These are phyloP conservation scores for Aegilops sharonensis DNA, from an alignment of 176 grass and related monocot species.

Conservation along the genomic window DNA sequence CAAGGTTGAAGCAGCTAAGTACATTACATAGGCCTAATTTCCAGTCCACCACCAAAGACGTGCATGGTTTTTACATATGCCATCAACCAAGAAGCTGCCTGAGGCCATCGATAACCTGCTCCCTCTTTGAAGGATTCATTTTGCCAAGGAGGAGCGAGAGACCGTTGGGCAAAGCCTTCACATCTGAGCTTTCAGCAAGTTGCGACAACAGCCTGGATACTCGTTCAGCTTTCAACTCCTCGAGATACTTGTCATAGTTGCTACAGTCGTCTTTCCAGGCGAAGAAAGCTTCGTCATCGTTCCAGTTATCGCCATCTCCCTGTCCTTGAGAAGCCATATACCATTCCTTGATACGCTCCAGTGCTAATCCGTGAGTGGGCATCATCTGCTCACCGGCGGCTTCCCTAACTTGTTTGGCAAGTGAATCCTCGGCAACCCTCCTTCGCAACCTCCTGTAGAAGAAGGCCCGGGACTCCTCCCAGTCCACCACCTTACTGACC, in stretches of 20 bases:
- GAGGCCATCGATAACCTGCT: constrained; percentile 56
- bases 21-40: no score
- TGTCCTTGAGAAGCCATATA: constrained; percentile 40
- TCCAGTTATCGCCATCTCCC: constrained; percentile 46
- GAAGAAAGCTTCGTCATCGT: constrained; percentile 84
- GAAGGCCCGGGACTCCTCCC: constrained; percentile 71
- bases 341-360: constrained; percentile 72
- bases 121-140: constrained; percentile 77
- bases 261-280: constrained; percentile 73
- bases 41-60: no score
- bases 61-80: not conserved
- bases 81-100: constrained; percentile 64
- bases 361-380: constrained; percentile 41
- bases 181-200: constrained; percentile 66
- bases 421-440: constrained; percentile 64
- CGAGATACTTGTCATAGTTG: constrained; percentile 66
- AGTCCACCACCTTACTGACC: constrained; percentile 76
- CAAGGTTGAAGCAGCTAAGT: no score
- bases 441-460: constrained; percentile 87
- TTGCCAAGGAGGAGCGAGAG: constrained; percentile 70
- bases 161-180: constrained; percentile 59
- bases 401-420: constrained; percentile 61
- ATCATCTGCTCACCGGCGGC: constrained; percentile 63
- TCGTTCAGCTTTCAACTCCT: constrained; percentile 68
- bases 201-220: constrained; percentile 52